Base-by-base conservation (phyloP, 23 red algal species). In the Gracilariopsis chorda region DNA sequence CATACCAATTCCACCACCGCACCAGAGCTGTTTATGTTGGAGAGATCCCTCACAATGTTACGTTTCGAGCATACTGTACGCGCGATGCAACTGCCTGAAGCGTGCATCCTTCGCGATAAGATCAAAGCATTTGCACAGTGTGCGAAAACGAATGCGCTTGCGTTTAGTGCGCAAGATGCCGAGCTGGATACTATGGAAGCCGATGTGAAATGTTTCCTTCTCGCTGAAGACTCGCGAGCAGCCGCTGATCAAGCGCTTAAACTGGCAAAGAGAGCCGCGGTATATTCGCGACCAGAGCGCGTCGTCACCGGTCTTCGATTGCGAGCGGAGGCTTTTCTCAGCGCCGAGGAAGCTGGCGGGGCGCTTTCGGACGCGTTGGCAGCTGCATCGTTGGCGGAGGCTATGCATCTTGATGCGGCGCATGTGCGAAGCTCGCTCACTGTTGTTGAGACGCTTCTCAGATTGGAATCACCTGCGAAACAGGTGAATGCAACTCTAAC, bases 151-250 rank as follows among this genome's bases (percentile, higher is more conserved):
- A 17, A 72, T 25, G 48, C 58, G 41, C 42, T 73, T 5, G 73
- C 74, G 13, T 29, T 71, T 25, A 57, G 34, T 16, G 75, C 57
- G 29, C 57, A 56, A 24, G 88, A 91, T 39, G 43, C 72, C 10
- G 75, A 11, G 39, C 75, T 91, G 47, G 88, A 91, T 49, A 75
- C 73, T 33, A 37, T 82, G 12, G 75, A 91, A 20, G 88, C 77
- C 2, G n/a, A 55, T 4, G 42, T 46, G 7, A 49, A 43, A 42
- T 63, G 53, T n/a, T 59, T 64, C 10, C 42, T 91, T 6, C 24
- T 74, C 25, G 23, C 45, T 9, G 19, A 36, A 33, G 88, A 51
- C 21, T 41, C 63, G 75, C 62, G 71, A 16, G 56, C 8, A 4
- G 88, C 88, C 27, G 88, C 60, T 25, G 71, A 82, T 39, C 56